Evolutionary conservation across 495 filamentous ascomycete genomes (phyloP).

Genomic region (Aspergillus olivimuriae): DNA sequence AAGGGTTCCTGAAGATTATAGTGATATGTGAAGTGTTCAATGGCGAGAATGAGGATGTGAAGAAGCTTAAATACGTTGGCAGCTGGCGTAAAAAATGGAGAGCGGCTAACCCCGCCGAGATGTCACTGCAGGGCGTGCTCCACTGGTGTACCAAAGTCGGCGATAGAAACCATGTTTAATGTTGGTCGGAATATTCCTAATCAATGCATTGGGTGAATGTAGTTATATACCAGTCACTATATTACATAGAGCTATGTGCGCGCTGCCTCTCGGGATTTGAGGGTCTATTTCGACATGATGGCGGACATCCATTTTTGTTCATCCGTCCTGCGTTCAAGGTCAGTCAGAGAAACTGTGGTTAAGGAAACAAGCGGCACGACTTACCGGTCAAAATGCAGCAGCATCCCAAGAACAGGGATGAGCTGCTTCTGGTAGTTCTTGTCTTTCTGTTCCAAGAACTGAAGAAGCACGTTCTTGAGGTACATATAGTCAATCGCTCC

Average conservation of each 20-base stretch:
- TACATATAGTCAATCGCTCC: constrained; percentile 69
- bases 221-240: no score
- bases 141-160: no score
- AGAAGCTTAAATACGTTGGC: no score
- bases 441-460: constrained; percentile 92
- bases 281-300: constrained; percentile 47
- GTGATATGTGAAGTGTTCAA: no score
- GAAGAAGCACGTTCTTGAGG: constrained; percentile 88
- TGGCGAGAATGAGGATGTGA: no score
- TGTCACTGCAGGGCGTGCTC: neutral
- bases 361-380: constrained; percentile 18
- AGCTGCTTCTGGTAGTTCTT: constrained; percentile 85
- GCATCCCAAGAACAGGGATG: constrained; percentile 83
- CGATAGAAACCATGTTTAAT: no score
- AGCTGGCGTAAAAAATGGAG: no score
- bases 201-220: no score
- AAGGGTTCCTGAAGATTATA: neutral
- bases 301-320: constrained; percentile 86
- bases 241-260: constrained; percentile 9
- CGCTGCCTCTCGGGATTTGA: neutral
- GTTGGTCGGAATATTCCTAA: no score
- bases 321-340: constrained; percentile 52
- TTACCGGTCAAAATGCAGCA: constrained; percentile 87
- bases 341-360: constrained; percentile 4
- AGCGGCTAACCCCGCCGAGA: neutral